These are phyloP conservation scores for Coriaria nepalensis DNA, from an alignment of 306 rosid species.

Conservation along the genomic window DNA sequence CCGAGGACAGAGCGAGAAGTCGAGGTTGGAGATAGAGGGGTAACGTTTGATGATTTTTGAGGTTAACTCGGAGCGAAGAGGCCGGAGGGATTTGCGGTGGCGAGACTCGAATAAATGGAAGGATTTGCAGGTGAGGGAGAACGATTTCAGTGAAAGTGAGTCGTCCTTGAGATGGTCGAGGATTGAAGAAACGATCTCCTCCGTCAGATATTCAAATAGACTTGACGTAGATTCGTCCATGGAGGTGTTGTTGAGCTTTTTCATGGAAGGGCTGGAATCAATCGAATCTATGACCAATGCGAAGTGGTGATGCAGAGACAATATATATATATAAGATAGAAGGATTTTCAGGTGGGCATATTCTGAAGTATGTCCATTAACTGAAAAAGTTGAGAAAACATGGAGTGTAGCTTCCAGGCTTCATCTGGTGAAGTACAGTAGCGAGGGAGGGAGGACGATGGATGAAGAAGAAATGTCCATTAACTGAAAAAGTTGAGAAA, in stretches of 20 bases:
- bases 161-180: conserved; percentile 30
- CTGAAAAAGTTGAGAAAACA: too few relatives aligned
- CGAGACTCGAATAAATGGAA: conserved; percentile 44
- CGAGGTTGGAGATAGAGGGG: conserved; percentile 26
- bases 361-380: too few relatives aligned
- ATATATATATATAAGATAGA: too few relatives aligned
- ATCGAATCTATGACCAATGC: background rate
- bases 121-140: conserved; percentile 45
- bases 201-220: conserved; percentile 39
- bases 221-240: conserved; percentile 12
- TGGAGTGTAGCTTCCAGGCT: too few relatives aligned
- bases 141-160: conserved; percentile 35
- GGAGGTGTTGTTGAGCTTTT: background rate
- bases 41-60: conserved; percentile 34
- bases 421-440: too few relatives aligned
- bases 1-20: conserved; percentile 60
- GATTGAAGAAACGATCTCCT: conserved; percentile 44
- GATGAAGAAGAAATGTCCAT: too few relatives aligned
- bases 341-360: too few relatives aligned
- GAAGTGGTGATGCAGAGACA: too few relatives aligned
- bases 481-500: too few relatives aligned
- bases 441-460: too few relatives aligned
- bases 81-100: conserved; percentile 52
- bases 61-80: conserved; percentile 50
- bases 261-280: conserved; percentile 10